Conservation (phyloP, 805 yeast genomes). For the Zygosaccharomyces kombuchaensis region DNA sequence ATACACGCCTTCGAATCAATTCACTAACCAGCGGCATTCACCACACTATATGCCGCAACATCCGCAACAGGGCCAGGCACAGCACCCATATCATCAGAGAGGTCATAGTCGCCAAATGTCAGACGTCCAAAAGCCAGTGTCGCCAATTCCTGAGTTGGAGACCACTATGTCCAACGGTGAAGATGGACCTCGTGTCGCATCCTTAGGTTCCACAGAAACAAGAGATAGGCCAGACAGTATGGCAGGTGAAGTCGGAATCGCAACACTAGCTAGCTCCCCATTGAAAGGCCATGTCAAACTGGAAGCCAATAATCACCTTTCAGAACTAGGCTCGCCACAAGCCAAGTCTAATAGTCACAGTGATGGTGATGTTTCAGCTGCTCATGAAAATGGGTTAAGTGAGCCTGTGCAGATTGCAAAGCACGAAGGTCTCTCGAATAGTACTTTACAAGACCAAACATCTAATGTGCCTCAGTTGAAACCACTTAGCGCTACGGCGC, state of each 20-base stretch:
- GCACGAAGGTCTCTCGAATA: slow-evolving; percentile 4
- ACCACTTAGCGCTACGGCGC: neutral
- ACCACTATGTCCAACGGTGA: neutral
- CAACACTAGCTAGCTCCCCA: slow-evolving; percentile 23
- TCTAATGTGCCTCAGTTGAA: neutral
- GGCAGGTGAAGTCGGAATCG: slow-evolving; percentile 17
- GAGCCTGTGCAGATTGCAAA: slow-evolving; percentile 12
- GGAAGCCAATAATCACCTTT: slow-evolving; percentile 1
- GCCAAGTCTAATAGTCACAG: neutral
- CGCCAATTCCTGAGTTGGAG: slow-evolving; percentile 13
- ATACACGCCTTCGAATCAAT: neutral
- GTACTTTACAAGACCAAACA: neutral
- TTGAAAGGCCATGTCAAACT: slow-evolving; percentile 18
- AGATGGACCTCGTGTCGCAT: slow-evolving; percentile 10
- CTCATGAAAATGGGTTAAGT: slow-evolving; percentile 9
- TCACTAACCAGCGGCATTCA: neutral
- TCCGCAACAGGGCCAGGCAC: slow-evolving; percentile 1
- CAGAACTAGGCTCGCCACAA: neutral
- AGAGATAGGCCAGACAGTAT: slow-evolving; percentile 8
- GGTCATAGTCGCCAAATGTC: slow-evolving; percentile 5
- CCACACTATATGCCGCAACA: slow-evolving; percentile 3
- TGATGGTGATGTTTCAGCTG: neutral
- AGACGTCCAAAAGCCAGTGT: slow-evolving; percentile 12
- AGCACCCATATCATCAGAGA: slow-evolving; percentile 2
- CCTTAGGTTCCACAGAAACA: slow-evolving; percentile 8